Base-by-base conservation (phyloP, 164 flowering plant genomes). In the Magnolia changhungtana region DNA sequence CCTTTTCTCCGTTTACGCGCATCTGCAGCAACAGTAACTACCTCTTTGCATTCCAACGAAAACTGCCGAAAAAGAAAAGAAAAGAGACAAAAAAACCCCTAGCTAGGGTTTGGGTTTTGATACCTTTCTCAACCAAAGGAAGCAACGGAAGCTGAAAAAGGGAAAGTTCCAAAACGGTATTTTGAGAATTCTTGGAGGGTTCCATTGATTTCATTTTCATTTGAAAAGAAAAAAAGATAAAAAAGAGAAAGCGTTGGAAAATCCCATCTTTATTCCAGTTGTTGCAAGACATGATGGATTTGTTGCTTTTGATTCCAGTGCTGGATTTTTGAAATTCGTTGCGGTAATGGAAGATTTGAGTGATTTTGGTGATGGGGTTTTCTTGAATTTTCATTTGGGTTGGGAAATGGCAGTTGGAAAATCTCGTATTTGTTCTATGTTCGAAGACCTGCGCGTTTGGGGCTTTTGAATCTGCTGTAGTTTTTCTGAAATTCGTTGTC, bases 311-410 rank as follows among this genome's bases (percentile, higher is more conserved):
- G 58, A 65, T n/a, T 27, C 71, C 13, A 2, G 9, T 27, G 19
- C 45, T 7, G 37, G 63, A 8, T 69, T 16, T 45, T 21, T 49
- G 21, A 6, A 7, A 10, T 73, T 18, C 8, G 23, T 8, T 63
- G 64, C 74, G 27, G 75, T 20, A 58, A 37, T 59, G 69, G 31
- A 29, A 27, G 65, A 61, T 51, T 52, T 65, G 52, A 14, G 29
- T 16, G 59, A 66, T 58, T 76, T 73, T 11, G 49, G 20, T 29
- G n/a, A 11, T 59, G 74, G 72, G 51, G 20, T 78, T 72, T 61
- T 71, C 24, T 14, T 80, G 13, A 69, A 71, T 80, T 80, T 78
- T 55, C 69, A 49, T 67, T 73, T 74, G 63, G 65, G 23, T 14
- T 9, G 13, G 64, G 21, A 55, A 55, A 55, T 10, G 16, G 61